Evolutionary conservation across 805 yeast genomes (phyloP), one percentile per base, ranked within the genome.

Genomic region (Myxozyma udenii): DNA sequence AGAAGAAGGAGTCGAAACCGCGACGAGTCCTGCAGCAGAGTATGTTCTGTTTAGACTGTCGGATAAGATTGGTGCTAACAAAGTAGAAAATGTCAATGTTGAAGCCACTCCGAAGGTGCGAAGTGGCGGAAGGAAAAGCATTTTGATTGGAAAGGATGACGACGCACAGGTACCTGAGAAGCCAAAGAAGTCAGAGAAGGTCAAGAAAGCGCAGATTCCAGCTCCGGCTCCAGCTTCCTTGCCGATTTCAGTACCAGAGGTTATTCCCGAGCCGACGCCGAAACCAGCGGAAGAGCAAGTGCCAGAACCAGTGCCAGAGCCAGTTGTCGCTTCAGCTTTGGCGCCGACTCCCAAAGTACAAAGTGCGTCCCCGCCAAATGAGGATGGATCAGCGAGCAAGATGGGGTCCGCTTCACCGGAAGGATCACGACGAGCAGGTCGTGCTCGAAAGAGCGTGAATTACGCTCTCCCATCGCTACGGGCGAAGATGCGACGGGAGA

Each of bases 381-480:
- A n/a, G n/a, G n/a, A n/a, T n/a, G n/a, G n/a, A n/a, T n/a, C n/a
- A n/a, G n/a, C n/a, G n/a, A n/a, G n/a, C n/a, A n/a, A n/a, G n/a
- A n/a, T n/a, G n/a, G n/a, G 26, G 14, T 42, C 46, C 5, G 26
- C 6, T 7, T 35, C 43, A 14, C 46, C 46, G 11, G 46, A 41
- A 18, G 43, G 51, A 19, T 14, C 6, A 7, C 25, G 25, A 7
- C 14, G 22, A 22, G 24, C 48, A 6, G 28, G 57, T 28, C 52
- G 63, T 7, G 44, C 58, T 9, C 46, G 60, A 5, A 54, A 48
- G 36, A 74, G 77, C 9, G 79, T 87, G 4, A 79, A 81, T 64
- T 87, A 87, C 61, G 80, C 80, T 18, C 73, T 80, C 30, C 88
- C 89, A 0, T 80, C 90, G 1, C 66, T 84, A 47, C 72, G 85